Evolutionary conservation across 2,329 filamentous ascomycete species (phyloP).

Genomic region (Arthrobotrys musiformis): DNA sequence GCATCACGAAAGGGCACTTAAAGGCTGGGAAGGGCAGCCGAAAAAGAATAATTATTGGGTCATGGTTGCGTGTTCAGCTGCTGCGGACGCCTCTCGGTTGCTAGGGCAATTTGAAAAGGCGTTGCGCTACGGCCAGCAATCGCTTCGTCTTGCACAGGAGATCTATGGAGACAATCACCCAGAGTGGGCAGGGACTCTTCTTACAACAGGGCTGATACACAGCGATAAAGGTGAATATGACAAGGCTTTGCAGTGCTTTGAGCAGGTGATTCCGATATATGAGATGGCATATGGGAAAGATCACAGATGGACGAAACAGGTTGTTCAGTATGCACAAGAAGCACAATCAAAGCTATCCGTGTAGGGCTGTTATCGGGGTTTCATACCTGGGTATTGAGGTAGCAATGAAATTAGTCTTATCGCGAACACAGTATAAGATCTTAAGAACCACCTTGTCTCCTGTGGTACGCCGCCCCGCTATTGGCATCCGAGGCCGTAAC

Average conservation of each 20-base stretch:
- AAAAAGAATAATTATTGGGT: too few relatives aligned
- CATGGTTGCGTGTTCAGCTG: too few relatives aligned
- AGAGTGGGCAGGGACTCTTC: background rate
- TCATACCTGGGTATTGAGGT: too few relatives aligned
- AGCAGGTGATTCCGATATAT: background rate
- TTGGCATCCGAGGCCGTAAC: too few relatives aligned
- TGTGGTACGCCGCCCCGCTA: too few relatives aligned
- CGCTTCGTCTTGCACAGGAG: background rate
- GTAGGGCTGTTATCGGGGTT: too few relatives aligned
- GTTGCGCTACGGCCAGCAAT: too few relatives aligned
- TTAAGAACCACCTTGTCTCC: too few relatives aligned
- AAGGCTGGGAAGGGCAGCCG: conserved; percentile 9
- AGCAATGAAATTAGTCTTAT: too few relatives aligned
- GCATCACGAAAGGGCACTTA: background rate
- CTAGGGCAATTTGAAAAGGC: too few relatives aligned
- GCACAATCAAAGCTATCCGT: background rate
- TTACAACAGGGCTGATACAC: background rate
- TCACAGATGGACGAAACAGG: background rate
- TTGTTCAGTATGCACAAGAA: background rate
- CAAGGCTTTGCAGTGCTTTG: background rate
- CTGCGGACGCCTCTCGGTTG: too few relatives aligned
- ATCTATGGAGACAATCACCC: background rate
- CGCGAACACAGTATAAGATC: too few relatives aligned
- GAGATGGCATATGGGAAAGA: background rate
- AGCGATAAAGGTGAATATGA: background rate